These are phyloP conservation scores for Acanthamoeba triangularis DNA, from an alignment of 208 protist genomes.

Conservation along the genomic window DNA sequence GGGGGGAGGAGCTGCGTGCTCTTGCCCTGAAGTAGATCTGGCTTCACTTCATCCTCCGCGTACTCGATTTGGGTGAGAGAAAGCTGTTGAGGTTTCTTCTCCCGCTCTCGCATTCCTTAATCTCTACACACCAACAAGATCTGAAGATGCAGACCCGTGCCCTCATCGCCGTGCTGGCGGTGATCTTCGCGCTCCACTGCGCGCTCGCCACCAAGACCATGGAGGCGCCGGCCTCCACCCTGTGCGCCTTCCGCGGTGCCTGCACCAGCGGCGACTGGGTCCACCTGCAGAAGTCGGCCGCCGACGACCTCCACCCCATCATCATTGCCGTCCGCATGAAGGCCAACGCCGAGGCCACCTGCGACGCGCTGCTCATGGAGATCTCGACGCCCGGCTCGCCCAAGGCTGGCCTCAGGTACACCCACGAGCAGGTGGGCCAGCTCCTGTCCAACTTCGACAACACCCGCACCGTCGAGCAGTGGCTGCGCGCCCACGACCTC, in stretches of 20 bases:
- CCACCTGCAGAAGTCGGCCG: background rate
- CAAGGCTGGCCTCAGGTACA: background rate
- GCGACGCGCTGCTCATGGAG: slow-evolving; percentile 29
- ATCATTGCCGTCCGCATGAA: background rate
- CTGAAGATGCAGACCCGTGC: background rate
- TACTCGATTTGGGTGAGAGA: too few species aligned
- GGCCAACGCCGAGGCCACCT: background rate
- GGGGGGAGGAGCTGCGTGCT: too few species aligned
- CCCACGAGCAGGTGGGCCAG: slow-evolving; percentile 52
- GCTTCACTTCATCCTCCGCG: too few species aligned
- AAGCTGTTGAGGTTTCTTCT: too few species aligned
- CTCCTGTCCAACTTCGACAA: background rate
- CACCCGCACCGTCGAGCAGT: slow-evolving; percentile 44
- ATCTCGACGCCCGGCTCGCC: slow-evolving; percentile 35
- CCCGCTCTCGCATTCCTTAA: too few species aligned
- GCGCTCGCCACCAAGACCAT: slow-evolving; percentile 6
- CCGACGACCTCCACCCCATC: slow-evolving; percentile 16
- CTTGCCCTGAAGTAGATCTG: too few species aligned
- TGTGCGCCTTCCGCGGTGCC: slow-evolving; percentile 18
- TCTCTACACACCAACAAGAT: slow-evolving; percentile 5
- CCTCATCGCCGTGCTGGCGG: slow-evolving; percentile 17
- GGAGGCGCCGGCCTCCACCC: background rate
- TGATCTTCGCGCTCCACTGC: slow-evolving; percentile 32
- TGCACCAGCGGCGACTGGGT: background rate
- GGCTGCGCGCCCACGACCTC: background rate